Percentiles rank a stretch among this genome's conserved stretches.
phyloP scores from a whole-genome alignment of 2,329 filamentous ascomycete species.

The Xylogone sp. region DNA sequence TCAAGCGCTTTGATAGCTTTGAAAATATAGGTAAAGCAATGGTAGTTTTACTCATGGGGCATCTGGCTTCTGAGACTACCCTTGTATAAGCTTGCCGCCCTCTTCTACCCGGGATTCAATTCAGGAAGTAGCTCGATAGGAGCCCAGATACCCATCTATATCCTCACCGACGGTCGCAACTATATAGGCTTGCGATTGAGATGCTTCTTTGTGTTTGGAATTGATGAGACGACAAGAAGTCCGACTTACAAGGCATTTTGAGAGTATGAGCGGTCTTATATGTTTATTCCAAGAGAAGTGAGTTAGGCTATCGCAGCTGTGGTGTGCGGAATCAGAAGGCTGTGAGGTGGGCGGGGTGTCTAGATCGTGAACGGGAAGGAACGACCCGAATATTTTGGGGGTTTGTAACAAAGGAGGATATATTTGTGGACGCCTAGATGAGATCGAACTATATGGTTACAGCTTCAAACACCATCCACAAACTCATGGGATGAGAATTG shows the following conservation, averaged over 20 bases:
- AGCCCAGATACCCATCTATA: background rate
- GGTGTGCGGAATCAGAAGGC: background rate
- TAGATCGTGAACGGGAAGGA: background rate
- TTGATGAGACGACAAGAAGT: background rate
- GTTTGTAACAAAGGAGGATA: background rate
- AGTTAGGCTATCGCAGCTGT: background rate
- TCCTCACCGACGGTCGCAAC: background rate
- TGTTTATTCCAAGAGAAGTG: slow-evolving; percentile 5
- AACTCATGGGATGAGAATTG: background rate
- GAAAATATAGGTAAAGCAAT: background rate
- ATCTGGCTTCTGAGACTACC: background rate
- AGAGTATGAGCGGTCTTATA: background rate
- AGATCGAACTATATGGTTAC: background rate
- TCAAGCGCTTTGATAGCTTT: background rate
- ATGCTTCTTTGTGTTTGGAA: background rate
- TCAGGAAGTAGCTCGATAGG: too few relatives aligned
- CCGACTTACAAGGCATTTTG: slow-evolving; percentile 9
- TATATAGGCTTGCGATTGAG: background rate
- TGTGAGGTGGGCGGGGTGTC: background rate
- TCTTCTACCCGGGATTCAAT: too few relatives aligned
- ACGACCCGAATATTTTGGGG: background rate
- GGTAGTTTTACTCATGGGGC: background rate
- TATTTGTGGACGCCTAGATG: background rate
- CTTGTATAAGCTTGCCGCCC: too few relatives aligned
- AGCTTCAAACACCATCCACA: background rate